Evolutionary conservation across 495 filamentous ascomycete species (phyloP), one percentile per base, ranked within the genome.

Genomic region (Talaromyces wortmannii): DNA sequence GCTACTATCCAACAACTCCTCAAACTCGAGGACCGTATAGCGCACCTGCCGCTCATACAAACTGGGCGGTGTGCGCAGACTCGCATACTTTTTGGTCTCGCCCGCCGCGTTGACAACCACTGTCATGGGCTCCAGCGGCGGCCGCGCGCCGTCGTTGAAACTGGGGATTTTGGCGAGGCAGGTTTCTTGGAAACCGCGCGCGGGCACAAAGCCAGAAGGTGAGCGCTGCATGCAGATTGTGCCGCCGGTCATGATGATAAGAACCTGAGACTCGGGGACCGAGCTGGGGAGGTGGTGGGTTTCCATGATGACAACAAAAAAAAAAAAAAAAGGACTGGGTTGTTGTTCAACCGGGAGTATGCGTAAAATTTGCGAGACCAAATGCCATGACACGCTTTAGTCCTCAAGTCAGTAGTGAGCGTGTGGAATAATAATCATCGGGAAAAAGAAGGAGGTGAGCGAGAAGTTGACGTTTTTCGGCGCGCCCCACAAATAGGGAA

Each of bases 211-310:
- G 7, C 83, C 88, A 49, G 83, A 78, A 0, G 78, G 75, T 4
- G 83, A 87, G 11, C 78, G 81, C 63, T 82, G 80, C 94, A 98
- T 98, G 70, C 91, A 97, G 55, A 98, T 97, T 1, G 94, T 97
- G 16, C 94, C 94, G 47, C 94, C 91, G 12, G 92, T 96, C 81
- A 92, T 92, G 71, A 96, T 89, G 57, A 96, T 86, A 54, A 96
- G 75, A 7, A 96, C 88, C 54, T 90, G 77, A 0, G 89, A 89
- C 67, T 96, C 91, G n/a, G 60, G 70, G 29, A 71, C 46, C 13
- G 59, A 13, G 43, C 61, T 60, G 13, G 71, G 67, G 3, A 59
- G 31, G 48, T 57, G 40, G 56, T 61, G 62, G 29, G 68, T 61
- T 31, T 46, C 59, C 72, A 75, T 75, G 42, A 46, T 66, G 53